These are phyloP conservation scores for Colletotrichum camelliae DNA, from an alignment of 2,329 filamentous ascomycete species.

Conservation along the genomic window DNA sequence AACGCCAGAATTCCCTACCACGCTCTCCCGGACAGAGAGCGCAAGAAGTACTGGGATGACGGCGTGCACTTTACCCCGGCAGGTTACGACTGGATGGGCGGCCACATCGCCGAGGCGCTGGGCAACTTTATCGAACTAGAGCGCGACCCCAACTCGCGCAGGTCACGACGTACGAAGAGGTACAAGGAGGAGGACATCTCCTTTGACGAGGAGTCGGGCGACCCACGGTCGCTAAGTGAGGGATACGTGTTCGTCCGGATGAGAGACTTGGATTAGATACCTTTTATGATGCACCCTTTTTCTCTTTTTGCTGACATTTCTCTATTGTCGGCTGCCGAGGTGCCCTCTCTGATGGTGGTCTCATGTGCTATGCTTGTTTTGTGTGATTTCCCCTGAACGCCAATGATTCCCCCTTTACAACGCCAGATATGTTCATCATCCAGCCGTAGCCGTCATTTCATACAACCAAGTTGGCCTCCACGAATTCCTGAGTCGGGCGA, in stretches of 20 bases:
- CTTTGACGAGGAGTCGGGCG: conserved; percentile 57
- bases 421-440: background rate
- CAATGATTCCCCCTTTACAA: background rate
- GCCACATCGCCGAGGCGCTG: conserved; percentile 58
- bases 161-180: conserved; percentile 29
- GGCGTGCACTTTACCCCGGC: conserved; percentile 61
- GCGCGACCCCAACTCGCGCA: conserved; percentile 20
- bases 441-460: conserved; percentile 23
- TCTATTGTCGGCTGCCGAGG: background rate
- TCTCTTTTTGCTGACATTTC: background rate
- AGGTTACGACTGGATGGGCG: conserved; percentile 69
- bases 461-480: conserved; percentile 56
- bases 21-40: conserved; percentile 49
- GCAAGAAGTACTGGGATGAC: conserved; percentile 64
- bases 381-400: conserved; percentile 15
- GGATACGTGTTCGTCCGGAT: conserved; percentile 61
- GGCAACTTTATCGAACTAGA: conserved; percentile 42
- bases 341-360: background rate
- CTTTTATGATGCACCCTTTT: conserved; percentile 11
- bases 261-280: conserved; percentile 53
- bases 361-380: conserved; percentile 15
- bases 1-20: conserved; percentile 59
- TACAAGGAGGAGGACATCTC: conserved; percentile 41
- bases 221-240: conserved; percentile 49
- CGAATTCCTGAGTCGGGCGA: conserved; percentile 52